Percentiles rank a stretch among this genome's conserved stretches.
Conservation (phyloP, 2,329 filamentous ascomycete genomes). For the Fusarium oxysporum region DNA sequence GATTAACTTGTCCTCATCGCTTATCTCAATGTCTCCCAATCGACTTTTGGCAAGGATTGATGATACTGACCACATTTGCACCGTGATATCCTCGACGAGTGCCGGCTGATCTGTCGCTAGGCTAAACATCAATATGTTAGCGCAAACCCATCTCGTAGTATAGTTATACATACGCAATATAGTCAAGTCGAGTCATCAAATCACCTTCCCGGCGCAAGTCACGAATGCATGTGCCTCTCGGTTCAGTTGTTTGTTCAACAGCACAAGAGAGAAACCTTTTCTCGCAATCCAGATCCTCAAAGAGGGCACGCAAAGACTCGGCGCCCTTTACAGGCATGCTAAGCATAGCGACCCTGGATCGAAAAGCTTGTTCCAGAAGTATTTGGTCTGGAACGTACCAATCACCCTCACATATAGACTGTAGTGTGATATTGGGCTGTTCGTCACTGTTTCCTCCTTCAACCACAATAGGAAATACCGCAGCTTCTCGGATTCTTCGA, state of each 20-base stretch:
- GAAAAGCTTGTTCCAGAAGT: rapidly evolving
- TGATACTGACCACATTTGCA: neutral
- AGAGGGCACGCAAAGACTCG: rapidly evolving
- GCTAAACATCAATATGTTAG: neutral
- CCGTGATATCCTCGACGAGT: neutral
- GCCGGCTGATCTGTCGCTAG: neutral
- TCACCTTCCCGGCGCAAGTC: neutral
- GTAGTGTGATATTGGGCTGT: neutral
- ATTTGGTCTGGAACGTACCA: neutral
- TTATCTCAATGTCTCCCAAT: neutral
- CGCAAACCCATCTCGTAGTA: neutral
- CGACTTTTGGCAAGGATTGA: neutral
- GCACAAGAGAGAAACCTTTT: neutral
- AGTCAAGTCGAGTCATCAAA: neutral
- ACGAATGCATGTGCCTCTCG: neutral
- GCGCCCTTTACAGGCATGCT: neutral
- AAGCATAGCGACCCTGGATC: neutral
- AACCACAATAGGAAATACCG: neutral
- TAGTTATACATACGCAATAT: neutral
- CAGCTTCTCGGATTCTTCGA: neutral
- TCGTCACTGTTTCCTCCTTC: neutral
- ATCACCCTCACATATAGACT: neutral
- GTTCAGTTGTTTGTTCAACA: neutral
- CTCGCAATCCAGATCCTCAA: neutral
- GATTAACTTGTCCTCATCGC: neutral